Evolutionary conservation across 2,329 filamentous ascomycete species (phyloP), one percentile per base, ranked within the genome.

Genomic region (Penicillium sp.): DNA sequence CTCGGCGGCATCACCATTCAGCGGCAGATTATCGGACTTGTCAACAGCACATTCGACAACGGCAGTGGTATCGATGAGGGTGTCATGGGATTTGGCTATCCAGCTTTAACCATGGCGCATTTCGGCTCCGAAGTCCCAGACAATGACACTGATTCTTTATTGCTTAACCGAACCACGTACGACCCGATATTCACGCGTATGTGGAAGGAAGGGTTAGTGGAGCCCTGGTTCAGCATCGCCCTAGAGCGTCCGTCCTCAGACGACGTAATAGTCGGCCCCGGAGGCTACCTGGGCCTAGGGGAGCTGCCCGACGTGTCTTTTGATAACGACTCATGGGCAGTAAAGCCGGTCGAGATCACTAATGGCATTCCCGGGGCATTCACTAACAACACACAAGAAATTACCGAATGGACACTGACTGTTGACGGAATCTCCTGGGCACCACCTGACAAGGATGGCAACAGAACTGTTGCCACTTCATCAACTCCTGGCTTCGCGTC

Each of bases 61-160:
- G 78, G 78, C 11, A 77, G 81, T 56, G 71, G 68, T 1, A 64
- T 72, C 23, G 75, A 77, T 2, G 76, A 73, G 28, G 81, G 81
- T 2, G 65, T 83, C 2, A 61, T 83, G 3, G 81, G 81, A 0
- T 69, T 84, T 12, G 78, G 72, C 0, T 83, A 80, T 62, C 75
- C 77, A 6, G 68, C 73, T 11, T 62, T 82, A 38, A 82, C 79
- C 0, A 74, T 73, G 23, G 72, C 75, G 2, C 67, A 71, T 28
- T 59, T 61, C 2, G 63, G 54, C 20, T 62, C 62, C 20, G 42
- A 60, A 20, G 53, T 59, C 3, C 7, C 26, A 30, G 9, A 5
- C 26, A 30, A 38, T 16, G 46, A 52, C 49, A 64, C 66, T 28
- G 57, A 30, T 3, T 65, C 63, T 3, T 64, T 60, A 33, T 63